A percentile compares a stretch with the other conserved stretches of the same genome.
Conservation (phyloP, 345 rosid species). For the Durio zibethinus region DNA sequence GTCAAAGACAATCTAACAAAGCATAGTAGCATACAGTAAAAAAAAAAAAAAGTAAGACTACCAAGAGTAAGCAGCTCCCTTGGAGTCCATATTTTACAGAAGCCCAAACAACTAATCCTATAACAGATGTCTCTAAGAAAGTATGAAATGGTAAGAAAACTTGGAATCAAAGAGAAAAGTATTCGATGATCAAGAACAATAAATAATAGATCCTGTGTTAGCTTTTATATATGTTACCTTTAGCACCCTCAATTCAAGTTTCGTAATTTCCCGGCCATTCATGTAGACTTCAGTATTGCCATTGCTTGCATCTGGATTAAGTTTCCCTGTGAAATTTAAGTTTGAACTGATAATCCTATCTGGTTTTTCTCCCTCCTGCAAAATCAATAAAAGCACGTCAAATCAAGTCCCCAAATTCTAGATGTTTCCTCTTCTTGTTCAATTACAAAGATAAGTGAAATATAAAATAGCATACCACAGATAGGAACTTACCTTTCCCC, state of each 20-base stretch:
- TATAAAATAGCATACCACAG: constrained; percentile 6
- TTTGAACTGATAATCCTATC: constrained; percentile 80
- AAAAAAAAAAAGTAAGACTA: background rate
- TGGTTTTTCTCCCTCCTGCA: constrained; percentile 95
- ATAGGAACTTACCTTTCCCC: constrained; percentile 75
- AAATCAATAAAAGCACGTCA: constrained; percentile 22
- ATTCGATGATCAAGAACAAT: background rate
- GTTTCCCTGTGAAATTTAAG: constrained; percentile 80
- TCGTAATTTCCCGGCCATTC: constrained; percentile 93
- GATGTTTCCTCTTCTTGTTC: background rate
- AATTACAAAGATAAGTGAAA: constrained; percentile 10
- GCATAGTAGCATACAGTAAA: background rate
- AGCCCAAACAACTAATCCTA: background rate
- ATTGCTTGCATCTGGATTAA: constrained; percentile 67
- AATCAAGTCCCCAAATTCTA: background rate
- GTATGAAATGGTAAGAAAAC: background rate
- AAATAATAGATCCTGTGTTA: no score
- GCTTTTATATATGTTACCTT: constrained; percentile 37
- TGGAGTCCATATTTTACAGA: background rate
- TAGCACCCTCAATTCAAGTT: constrained; percentile 71
- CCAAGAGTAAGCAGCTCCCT: background rate
- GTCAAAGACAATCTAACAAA: background rate
- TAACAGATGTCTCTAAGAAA: background rate
- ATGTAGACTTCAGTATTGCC: constrained; percentile 90
- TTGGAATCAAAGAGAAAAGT: background rate